Base-by-base conservation (phyloP, 179 eudicot genomes). In the Amaranthus tricolor region DNA sequence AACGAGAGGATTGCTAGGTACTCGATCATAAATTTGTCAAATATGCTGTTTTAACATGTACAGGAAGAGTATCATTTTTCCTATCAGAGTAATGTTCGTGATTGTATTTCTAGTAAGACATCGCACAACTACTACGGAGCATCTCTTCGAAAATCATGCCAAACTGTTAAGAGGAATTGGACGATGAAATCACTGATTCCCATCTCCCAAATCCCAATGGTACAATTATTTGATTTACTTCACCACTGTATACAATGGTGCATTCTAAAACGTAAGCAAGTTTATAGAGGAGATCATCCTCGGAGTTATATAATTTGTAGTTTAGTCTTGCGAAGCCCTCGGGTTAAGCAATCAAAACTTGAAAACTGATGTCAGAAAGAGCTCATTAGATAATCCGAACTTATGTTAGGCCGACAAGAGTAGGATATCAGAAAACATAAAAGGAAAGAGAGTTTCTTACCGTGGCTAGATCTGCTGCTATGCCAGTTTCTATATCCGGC, bases 401-500 rank as follows among this genome's bases (percentile, higher is more conserved):
- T 43, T 2, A 1, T 57, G 10, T 71, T 66, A 44, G 56, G 48
- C 20, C 9, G 0, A 59, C 11, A 12, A 49, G 40, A 19, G 51
- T 7, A 24, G 56, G 5, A 43, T 4, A 5, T 51, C 58, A 21
- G 6, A 24, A 51, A 5, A 49, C 66, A 17, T 4, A 7, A 31
- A 56, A 49, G 50, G 0, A 43, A 2, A 5, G 59, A 60, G 14
- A 71, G 65, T n/a, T 15, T 17, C 72, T 72, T 78, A 78, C 74
- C 43, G 17, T 45, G 43, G 63, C n/a, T 55, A 40, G 52, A 12
- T 13, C 53, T 45, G 16, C 53, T 45, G 15, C 57, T 40, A 21
- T 53, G 63, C 43, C 19, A 57, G 31, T 68, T 11, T 54, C 77
- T 77, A 95, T 70, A 95, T 86, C 66, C 97, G 86, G 81, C 96